Conservation (phyloP, 2,329 filamentous ascomycete genomes). For the Chlorencoelia australis region DNA sequence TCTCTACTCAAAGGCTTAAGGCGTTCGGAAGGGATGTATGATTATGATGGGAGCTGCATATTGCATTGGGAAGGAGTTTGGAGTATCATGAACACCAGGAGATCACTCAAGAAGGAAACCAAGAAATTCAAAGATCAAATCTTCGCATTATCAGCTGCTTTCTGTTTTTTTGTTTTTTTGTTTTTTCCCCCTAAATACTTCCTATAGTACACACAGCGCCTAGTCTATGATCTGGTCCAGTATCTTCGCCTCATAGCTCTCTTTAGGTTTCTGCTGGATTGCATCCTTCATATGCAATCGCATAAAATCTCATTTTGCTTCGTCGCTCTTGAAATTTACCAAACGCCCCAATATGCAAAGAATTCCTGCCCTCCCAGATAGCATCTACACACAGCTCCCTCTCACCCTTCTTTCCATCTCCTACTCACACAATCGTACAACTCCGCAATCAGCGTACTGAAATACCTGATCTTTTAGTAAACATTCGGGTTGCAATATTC, state of each 20-base stretch:
- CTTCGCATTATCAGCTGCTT: too few species aligned
- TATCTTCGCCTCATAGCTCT: too few species aligned
- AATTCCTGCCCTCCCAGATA: conserved; percentile 7
- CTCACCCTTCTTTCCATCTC: conserved; percentile 1
- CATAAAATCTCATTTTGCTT: conserved; percentile 8
- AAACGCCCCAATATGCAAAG: conserved; percentile 25
- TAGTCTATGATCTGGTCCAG: neutral
- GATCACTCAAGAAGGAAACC: too few species aligned
- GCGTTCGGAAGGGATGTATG: too few species aligned
- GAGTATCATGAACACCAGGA: too few species aligned
- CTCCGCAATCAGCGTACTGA: conserved; percentile 46
- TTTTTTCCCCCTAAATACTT: neutral
- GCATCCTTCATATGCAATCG: conserved; percentile 11
- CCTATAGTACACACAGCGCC: neutral
- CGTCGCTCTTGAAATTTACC: conserved; percentile 17
- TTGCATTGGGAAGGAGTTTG: too few species aligned
- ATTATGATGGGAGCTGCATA: too few species aligned
- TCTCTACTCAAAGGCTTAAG: too few species aligned
- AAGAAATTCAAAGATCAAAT: neutral
- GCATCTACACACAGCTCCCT: conserved; percentile 4
- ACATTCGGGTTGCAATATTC: conserved; percentile 98
- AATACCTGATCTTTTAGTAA: conserved; percentile 73
- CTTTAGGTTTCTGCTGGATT: too few species aligned
- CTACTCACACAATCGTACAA: conserved; percentile 11
- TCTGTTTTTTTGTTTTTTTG: neutral